Conservation (phyloP, 2,329 filamentous ascomycete species). For the Lecanicillium sp. region DNA sequence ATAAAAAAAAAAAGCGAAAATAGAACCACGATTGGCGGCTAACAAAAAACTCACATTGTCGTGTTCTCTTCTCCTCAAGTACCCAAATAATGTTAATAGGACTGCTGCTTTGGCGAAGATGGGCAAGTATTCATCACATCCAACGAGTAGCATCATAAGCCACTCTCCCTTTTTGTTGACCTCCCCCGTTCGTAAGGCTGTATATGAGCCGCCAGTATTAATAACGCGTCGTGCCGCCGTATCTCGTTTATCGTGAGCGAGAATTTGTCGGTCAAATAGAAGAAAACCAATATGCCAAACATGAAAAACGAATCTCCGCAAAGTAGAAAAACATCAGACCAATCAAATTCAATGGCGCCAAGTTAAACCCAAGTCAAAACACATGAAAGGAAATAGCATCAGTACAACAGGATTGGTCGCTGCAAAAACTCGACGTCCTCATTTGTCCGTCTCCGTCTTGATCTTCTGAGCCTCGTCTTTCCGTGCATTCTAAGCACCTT, state of each 20-base stretch:
- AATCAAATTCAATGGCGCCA: background rate
- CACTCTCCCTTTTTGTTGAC: no score
- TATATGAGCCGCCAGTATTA: background rate
- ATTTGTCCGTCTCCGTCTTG: background rate
- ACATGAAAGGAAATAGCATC: background rate
- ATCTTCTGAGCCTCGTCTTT: background rate
- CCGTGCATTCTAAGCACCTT: constrained; percentile 34
- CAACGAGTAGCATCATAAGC: no score
- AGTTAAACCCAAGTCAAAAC: background rate
- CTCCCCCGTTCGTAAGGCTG: background rate
- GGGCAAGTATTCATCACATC: no score
- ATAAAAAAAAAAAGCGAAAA: background rate
- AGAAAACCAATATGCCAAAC: constrained; percentile 10
- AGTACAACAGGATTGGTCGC: constrained; percentile 1
- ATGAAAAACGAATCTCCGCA: background rate
- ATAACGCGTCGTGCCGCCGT: no score
- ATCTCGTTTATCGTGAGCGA: background rate
- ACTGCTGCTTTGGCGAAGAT: no score
- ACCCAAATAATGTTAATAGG: no score
- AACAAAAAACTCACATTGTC: background rate
- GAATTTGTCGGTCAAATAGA: constrained; percentile 1
- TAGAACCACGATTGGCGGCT: background rate
- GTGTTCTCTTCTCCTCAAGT: background rate
- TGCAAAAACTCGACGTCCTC: background rate
- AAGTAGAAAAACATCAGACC: background rate